Evolutionary conservation across 2,329 filamentous ascomycete genomes (phyloP), one percentile per base, ranked within the genome.

Genomic region (Fusarium siculi): DNA sequence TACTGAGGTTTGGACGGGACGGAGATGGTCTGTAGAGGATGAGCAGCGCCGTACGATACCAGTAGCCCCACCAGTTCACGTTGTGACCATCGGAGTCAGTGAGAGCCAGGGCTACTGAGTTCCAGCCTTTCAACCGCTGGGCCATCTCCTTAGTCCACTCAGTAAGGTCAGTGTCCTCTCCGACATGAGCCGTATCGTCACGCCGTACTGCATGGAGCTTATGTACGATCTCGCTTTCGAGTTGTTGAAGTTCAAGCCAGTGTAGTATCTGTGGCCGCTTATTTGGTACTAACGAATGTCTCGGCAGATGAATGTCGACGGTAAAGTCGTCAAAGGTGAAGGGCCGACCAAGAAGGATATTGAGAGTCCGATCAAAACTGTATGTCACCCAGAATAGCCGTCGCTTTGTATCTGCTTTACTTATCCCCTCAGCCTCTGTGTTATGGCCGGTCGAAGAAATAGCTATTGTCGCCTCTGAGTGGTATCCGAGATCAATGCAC

Each of bases 21-120:
- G 36, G 32, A 1, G 65, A 68, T 23, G 65, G 65, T 3, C 65
- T 50, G 39, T 68, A 68, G 4, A 68, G 34, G 10, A 68, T 68
- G 18, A 68, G 63, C 4, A 68, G 28, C 5, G 25, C 54, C 23
- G 63, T 62, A 11, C 54, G 44, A 10, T 68, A 37, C 65, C 65
- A 68, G 10, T 68, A 68, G 10, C 63, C 56, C 65, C 65, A 68
- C 65, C 65, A 68, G 6, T 68, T 68, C 3, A 37, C 16, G 12
- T 68, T 46, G 18, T 47, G 49, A 1, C 54, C 63, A 28, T 49
- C 32, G 3, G 54, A 25, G 15, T 68, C 65, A 18, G 40, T 28
- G 6, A 68, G 46, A 3, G 25, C 54, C 7, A 53, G 46, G 0
- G 65, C 63, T 2, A 39, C 19, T 8, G 7, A 42, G 9, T 68